Percentiles rank a stretch among this genome's conserved stretches.
Evolutionary conservation across 306 rosid genomes (phyloP).

Genomic region (Malus orientalis): DNA sequence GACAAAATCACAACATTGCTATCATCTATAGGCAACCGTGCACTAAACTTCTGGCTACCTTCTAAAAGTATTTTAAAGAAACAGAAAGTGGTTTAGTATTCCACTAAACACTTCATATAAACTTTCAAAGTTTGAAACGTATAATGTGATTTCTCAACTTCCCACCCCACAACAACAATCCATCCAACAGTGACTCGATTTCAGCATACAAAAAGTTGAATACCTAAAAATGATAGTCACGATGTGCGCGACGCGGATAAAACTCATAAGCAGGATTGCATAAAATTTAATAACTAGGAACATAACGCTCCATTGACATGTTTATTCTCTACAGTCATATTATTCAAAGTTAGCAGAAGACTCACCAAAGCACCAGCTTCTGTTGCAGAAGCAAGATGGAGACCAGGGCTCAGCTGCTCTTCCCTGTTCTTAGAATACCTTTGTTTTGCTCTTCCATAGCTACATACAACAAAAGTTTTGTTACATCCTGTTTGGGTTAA

Average conservation of each 20-base stretch:
- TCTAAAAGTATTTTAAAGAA: background rate
- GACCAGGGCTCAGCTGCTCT: conserved; percentile 61
- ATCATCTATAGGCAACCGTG: conserved; percentile 1
- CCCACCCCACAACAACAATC: background rate
- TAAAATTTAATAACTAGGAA: background rate
- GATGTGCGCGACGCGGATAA: background rate
- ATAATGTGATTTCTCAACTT: background rate
- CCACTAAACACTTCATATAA: background rate
- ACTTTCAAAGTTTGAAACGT: background rate
- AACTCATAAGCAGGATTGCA: background rate
- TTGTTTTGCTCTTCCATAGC: conserved; percentile 80
- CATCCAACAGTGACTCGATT: background rate
- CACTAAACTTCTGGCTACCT: background rate
- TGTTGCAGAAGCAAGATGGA: conserved; percentile 94
- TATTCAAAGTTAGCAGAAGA: conserved; percentile 11
- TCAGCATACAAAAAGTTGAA: background rate
- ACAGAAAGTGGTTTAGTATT: background rate
- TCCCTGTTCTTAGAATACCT: conserved; percentile 64
- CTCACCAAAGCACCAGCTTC: conserved; percentile 98
- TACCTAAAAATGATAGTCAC: background rate
- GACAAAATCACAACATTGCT: conserved; percentile 22
- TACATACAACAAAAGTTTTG: conserved; percentile 16
- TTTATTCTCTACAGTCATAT: conserved; percentile 1
- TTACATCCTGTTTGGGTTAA: no score
- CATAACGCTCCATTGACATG: background rate